A percentile compares a stretch with the other conserved stretches of the same genome.
These are phyloP conservation scores for Stephanodiscus minutulus DNA, from an alignment of 108 stramenopile genomes.

Conservation along the genomic window DNA sequence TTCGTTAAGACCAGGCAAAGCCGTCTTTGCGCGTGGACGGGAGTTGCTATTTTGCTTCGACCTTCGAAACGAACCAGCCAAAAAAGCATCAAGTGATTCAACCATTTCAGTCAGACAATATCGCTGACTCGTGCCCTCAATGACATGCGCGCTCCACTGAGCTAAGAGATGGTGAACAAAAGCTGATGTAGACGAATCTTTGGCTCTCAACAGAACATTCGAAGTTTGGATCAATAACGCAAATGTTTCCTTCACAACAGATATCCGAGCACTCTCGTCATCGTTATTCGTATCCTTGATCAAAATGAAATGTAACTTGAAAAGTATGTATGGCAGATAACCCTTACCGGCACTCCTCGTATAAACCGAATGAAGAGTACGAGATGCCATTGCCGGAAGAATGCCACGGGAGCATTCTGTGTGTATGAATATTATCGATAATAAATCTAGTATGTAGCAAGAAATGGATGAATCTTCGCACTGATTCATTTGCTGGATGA, in stretches of 20 bases:
- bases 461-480: constrained; percentile 31
- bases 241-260: constrained; percentile 23
- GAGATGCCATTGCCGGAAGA: constrained; percentile 14
- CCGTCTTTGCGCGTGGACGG: constrained; percentile 1
- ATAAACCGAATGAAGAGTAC: constrained; percentile 29
- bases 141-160: constrained; percentile 38
- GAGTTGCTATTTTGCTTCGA: constrained; percentile 4
- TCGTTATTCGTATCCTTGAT: constrained; percentile 2
- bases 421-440: constrained; percentile 32
- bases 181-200: constrained; percentile 17
- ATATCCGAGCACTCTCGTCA: constrained; percentile 10
- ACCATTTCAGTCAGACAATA: constrained; percentile 15
- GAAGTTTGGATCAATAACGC: constrained; percentile 18
- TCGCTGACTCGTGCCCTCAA: constrained; percentile 12
- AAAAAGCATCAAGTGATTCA: constrained; percentile 17
- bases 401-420: constrained; percentile 8
- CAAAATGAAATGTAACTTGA: constrained; percentile 26
- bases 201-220: constrained; percentile 24
- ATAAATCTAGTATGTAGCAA: constrained; percentile 36
- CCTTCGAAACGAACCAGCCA: background rate
- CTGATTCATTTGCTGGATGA: constrained; percentile 15
- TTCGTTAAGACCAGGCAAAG: constrained; percentile 26
- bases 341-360: constrained; percentile 13
- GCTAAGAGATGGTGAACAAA: constrained; percentile 37
- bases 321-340: constrained; percentile 27